Percentiles rank a stretch among this genome's conserved stretches.
phyloP scores from a whole-genome alignment of 345 rosid species.

The Brassica nigra region DNA sequence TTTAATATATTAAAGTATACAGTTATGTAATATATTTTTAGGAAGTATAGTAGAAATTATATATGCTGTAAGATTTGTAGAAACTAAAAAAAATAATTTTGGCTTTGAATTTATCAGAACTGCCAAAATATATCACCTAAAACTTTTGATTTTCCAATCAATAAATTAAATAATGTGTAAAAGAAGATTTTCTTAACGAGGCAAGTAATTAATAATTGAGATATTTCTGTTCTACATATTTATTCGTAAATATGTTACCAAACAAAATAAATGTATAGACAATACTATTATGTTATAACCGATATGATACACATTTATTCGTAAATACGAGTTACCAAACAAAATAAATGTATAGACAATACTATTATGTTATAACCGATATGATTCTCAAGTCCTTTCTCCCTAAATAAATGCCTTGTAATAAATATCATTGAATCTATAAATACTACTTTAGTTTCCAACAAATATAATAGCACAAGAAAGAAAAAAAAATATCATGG shows the following conservation, averaged over 20 bases:
- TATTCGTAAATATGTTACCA: background rate
- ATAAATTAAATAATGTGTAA: background rate
- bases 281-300: background rate
- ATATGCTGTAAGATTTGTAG: background rate
- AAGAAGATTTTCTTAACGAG: background rate
- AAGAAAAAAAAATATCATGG: background rate
- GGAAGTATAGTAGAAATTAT: background rate
- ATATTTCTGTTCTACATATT: background rate
- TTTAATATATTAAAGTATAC: no score
- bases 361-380: background rate
- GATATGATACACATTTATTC: background rate
- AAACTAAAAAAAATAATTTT: background rate
- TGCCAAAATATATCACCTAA: background rate
- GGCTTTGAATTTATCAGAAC: background rate
- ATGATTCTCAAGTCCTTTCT: background rate
- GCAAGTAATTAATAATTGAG: background rate
- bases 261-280: background rate
- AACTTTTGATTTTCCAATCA: background rate
- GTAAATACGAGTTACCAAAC: background rate
- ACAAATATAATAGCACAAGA: background rate
- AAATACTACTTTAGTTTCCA: background rate
- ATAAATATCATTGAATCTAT: background rate
- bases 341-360: background rate
- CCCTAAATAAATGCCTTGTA: background rate
- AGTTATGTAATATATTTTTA: no score